Evolutionary conservation across 139 green algal genomes (phyloP).

Genomic region (Coccomyxa sp.): DNA sequence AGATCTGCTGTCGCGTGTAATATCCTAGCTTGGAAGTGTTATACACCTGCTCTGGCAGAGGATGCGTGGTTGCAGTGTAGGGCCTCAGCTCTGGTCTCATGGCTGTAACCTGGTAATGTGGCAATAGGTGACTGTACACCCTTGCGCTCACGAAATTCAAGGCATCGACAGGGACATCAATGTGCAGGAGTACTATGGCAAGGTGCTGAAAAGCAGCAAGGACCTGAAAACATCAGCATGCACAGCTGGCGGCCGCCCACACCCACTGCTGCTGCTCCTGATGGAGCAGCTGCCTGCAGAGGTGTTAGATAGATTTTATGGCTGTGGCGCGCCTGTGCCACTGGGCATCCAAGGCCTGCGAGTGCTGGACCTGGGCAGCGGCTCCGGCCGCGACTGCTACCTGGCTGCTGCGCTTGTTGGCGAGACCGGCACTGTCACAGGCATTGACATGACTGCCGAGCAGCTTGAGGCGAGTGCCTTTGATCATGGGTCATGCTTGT

Average conservation of each 20-base stretch:
- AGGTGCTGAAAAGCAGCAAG: constrained; percentile 48
- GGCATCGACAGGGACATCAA: no score
- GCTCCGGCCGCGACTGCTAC: constrained; percentile 91
- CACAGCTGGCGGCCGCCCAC: constrained; percentile 61
- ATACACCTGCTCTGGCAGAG: no score
- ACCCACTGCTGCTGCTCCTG: constrained; percentile 16
- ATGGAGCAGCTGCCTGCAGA: constrained; percentile 31
- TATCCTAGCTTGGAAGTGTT: no score
- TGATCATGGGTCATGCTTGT: neutral
- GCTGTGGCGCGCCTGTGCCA: constrained; percentile 89
- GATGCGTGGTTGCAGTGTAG: no score
- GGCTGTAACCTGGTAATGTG: no score
- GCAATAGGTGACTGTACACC: no score
- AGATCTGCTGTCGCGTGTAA: no score
- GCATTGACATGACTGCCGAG: constrained; percentile 93
- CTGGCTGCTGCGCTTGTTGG: constrained; percentile 86
- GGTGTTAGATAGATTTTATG: constrained; percentile 79
- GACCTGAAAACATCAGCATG: constrained; percentile 89
- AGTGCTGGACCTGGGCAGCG: constrained; percentile 79
- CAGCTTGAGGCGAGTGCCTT: constrained; percentile 60
- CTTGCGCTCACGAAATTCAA: no score
- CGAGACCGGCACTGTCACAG: constrained; percentile 64
- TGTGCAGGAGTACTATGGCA: constrained; percentile 78
- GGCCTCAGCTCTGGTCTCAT: no score
- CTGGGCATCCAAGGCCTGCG: constrained; percentile 69